Percentiles rank a stretch among this genome's conserved stretches.
phyloP scores from a whole-genome alignment of 257 asterid species.

The Cynanchum wilfordii region DNA sequence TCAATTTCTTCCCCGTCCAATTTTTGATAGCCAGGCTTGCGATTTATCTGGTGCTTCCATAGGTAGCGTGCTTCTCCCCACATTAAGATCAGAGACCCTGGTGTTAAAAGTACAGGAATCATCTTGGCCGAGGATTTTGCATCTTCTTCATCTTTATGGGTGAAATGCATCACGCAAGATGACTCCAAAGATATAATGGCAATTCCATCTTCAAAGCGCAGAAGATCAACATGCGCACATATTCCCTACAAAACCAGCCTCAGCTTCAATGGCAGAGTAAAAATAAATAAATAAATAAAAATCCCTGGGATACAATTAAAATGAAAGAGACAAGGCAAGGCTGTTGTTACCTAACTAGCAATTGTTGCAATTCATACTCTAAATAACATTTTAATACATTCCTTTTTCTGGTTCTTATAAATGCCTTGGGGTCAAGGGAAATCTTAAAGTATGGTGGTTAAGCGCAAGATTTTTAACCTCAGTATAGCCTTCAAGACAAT shows the following conservation, averaged over 20 bases:
- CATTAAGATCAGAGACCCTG: constrained; percentile 76
- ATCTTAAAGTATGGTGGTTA: background rate
- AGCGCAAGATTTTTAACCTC: background rate
- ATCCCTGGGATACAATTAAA: background rate
- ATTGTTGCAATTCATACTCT: background rate
- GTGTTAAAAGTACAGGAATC: constrained; percentile 55
- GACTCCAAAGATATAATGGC: constrained; percentile 77
- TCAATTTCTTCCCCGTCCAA: constrained; percentile 62
- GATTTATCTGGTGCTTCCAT: constrained; percentile 89
- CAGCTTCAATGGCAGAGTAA: background rate
- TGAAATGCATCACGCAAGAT: constrained; percentile 75
- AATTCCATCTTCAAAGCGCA: constrained; percentile 90
- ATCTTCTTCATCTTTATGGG: constrained; percentile 12
- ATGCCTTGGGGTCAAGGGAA: background rate
- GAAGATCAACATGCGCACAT: constrained; percentile 78
- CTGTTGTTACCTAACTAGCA: background rate
- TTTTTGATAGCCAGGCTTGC: constrained; percentile 62
- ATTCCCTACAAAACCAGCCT: constrained; percentile 53
- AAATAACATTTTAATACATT: too few relatives aligned
- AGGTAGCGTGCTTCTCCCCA: constrained; percentile 81
- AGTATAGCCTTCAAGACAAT: background rate
- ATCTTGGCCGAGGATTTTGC: constrained; percentile 21
- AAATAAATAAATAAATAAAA: background rate
- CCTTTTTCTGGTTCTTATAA: background rate
- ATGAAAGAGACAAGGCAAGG: background rate